Conservation (phyloP, 164 flowering plant genomes). For the Platanus orientalis region DNA sequence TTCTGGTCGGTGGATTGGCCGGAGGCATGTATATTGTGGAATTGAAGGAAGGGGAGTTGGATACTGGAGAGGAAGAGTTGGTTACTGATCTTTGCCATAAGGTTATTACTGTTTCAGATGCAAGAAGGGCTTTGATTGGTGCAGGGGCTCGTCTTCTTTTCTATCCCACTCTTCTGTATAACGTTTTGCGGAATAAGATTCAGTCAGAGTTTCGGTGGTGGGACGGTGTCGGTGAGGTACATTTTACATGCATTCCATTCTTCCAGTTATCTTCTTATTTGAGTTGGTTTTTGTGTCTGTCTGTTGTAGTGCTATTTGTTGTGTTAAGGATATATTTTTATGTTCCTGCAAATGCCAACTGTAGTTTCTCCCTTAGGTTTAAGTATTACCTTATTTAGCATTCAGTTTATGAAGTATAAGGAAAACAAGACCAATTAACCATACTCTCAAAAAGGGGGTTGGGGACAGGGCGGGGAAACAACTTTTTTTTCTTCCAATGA, state of each 20-base stretch:
- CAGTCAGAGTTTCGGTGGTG: slow-evolving; percentile 91
- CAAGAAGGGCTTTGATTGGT: slow-evolving; percentile 64
- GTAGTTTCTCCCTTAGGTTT: no score
- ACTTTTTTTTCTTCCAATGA: no score
- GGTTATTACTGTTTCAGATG: slow-evolving; percentile 24
- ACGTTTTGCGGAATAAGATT: slow-evolving; percentile 76
- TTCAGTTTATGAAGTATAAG: neutral
- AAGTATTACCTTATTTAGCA: no score
- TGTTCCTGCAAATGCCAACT: neutral
- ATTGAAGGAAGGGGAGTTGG: slow-evolving; percentile 38
- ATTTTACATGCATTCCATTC: neutral
- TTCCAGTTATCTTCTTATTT: no score
- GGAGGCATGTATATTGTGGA: slow-evolving; percentile 67
- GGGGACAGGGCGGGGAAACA: no score
- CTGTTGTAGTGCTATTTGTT: neutral
- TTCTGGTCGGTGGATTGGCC: slow-evolving; percentile 10
- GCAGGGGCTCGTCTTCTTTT: slow-evolving; percentile 80
- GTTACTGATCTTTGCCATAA: slow-evolving; percentile 9
- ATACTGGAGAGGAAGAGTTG: slow-evolving; percentile 18
- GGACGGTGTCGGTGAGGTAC: slow-evolving; percentile 83
- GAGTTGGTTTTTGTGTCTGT: neutral
- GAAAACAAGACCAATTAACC: neutral
- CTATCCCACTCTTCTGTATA: slow-evolving; percentile 82
- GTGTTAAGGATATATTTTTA: neutral
- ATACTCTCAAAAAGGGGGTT: no score